These are phyloP conservation scores for Colletotrichum tropicale DNA, from an alignment of 2,329 filamentous ascomycete species.

Conservation along the genomic window DNA sequence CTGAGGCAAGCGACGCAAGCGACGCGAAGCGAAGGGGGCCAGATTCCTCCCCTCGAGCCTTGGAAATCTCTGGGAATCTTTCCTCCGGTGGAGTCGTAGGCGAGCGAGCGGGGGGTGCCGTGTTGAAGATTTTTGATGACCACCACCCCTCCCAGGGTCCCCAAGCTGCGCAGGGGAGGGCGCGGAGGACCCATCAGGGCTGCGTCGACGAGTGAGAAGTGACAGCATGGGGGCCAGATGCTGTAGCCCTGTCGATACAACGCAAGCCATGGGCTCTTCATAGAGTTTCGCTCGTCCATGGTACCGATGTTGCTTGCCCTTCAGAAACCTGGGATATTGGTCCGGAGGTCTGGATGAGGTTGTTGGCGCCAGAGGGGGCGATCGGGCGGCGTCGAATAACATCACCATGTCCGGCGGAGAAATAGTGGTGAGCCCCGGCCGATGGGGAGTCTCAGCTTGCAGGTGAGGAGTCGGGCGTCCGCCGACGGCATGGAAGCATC, in stretches of 20 bases:
- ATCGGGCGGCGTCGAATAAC: neutral
- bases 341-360: neutral
- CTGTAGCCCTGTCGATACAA: neutral
- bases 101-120: neutral
- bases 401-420: neutral
- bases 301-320: neutral
- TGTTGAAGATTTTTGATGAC: neutral
- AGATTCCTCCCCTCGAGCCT: neutral
- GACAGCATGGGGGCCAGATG: neutral
- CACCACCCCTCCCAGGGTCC: neutral
- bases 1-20: neutral
- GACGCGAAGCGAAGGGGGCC: neutral
- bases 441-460: neutral
- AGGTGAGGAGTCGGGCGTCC: neutral
- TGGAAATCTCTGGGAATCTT: neutral
- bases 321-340: neutral
- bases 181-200: neutral
- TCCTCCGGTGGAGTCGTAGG: neutral
- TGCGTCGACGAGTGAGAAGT: neutral
- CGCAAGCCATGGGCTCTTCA: neutral
- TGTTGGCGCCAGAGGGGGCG: neutral
- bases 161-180: neutral
- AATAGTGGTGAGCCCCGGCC: neutral
- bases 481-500: neutral
- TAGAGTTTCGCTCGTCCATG: neutral